Evolutionary conservation across 352 stramenopile genomes (phyloP).

Genomic region (Pythium rishiriense): DNA sequence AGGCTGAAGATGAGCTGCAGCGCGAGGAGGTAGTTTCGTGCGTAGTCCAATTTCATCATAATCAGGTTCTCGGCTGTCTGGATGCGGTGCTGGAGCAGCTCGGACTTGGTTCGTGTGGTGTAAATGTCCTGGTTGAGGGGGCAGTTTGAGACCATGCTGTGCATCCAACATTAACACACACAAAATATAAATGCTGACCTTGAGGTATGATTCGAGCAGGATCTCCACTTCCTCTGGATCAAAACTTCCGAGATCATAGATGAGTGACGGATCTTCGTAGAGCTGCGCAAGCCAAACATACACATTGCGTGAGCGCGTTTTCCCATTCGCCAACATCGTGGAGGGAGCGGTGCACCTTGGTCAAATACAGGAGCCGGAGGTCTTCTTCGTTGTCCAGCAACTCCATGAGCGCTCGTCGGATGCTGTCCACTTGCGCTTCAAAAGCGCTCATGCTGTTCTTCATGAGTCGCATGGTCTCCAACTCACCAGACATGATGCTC

Average conservation of each 20-base stretch:
- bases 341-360: constrained; percentile 20
- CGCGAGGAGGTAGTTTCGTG: constrained; percentile 50
- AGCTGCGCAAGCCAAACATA: constrained; percentile 19
- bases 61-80: constrained; percentile 38
- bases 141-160: neutral
- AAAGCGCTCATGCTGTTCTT: constrained; percentile 42
- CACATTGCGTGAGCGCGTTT: neutral
- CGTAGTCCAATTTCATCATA: constrained; percentile 55
- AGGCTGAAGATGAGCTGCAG: constrained; percentile 49
- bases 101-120: constrained; percentile 33
- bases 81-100: constrained; percentile 37
- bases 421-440: constrained; percentile 36
- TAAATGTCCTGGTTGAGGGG: constrained; percentile 34
- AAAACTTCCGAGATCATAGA: constrained; percentile 36
- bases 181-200: constrained; percentile 14
- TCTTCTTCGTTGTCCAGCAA: constrained; percentile 37
- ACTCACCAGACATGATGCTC: constrained; percentile 33
- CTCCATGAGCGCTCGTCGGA: constrained; percentile 37
- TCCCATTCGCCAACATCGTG: no score
- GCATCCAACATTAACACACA: neutral
- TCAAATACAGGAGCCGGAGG: constrained; percentile 39
- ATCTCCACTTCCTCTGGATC: constrained; percentile 41
- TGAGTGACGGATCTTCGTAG: constrained; percentile 25
- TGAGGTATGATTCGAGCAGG: constrained; percentile 37
- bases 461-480: constrained; percentile 39